These are phyloP conservation scores for Leptographium procerum DNA, from an alignment of 2,329 filamentous ascomycete genomes.

Conservation along the genomic window DNA sequence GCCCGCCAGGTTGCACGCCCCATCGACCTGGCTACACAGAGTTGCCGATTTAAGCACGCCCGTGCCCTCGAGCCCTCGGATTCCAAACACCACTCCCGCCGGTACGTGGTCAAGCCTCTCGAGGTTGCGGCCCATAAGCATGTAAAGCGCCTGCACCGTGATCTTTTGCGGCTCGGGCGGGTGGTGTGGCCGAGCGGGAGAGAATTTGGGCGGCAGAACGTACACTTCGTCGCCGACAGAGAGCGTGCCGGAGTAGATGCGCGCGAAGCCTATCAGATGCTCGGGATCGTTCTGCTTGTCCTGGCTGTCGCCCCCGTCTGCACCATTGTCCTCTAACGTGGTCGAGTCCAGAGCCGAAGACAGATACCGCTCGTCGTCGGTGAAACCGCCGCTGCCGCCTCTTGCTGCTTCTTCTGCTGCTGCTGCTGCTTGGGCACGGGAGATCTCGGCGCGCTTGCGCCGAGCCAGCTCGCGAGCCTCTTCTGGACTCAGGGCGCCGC, in stretches of 20 bases:
- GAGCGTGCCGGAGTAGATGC: conserved; percentile 83
- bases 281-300: conserved; percentile 63
- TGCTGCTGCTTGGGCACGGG: conserved; percentile 57
- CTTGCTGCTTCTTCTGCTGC: conserved; percentile 1
- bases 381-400: conserved; percentile 20
- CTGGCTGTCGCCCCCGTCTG: conserved; percentile 39
- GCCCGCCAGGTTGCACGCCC: conserved; percentile 82
- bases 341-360: conserved; percentile 3
- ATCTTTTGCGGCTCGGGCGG: conserved; percentile 68
- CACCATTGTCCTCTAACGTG: background rate
- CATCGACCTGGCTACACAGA: conserved; percentile 75
- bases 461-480: conserved; percentile 82
- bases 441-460: conserved; percentile 81
- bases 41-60: conserved; percentile 95
- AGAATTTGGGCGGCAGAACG: conserved; percentile 87
- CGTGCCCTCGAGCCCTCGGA: conserved; percentile 73
- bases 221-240: conserved; percentile 85
- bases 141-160: conserved; percentile 77
- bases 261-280: conserved; percentile 86
- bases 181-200: conserved; percentile 63
- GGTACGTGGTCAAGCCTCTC: conserved; percentile 76
- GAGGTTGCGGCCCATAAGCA: conserved; percentile 87
- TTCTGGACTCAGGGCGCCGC: conserved; percentile 65
- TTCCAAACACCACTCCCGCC: conserved; percentile 89
- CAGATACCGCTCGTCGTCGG: conserved; percentile 20